phyloP scores from a whole-genome alignment of 495 filamentous ascomycete genomes.

The Chaetomium cochliodes region DNA sequence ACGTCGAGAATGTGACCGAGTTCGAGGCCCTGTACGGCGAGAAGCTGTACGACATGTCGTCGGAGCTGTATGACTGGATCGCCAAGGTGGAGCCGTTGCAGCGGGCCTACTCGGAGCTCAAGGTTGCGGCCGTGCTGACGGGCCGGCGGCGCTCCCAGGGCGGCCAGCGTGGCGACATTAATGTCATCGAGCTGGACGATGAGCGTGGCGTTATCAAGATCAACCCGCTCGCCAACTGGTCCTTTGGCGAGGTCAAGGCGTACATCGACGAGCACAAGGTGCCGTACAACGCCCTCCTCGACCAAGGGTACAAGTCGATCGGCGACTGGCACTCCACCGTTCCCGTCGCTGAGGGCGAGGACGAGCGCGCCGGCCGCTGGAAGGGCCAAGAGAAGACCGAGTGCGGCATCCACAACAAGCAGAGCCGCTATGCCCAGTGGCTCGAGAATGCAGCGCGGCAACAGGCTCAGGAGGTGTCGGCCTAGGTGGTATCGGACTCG shows the following conservation, averaged over 20 bases:
- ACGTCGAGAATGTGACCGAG: constrained; percentile 63
- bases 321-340: constrained; percentile 97
- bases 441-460: constrained; percentile 65
- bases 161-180: constrained; percentile 83
- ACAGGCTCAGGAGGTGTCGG: constrained; percentile 21
- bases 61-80: constrained; percentile 91
- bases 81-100: constrained; percentile 97
- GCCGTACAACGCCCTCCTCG: constrained; percentile 88
- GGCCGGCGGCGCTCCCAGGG: constrained; percentile 91
- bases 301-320: constrained; percentile 92
- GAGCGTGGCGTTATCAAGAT: constrained; percentile 86
- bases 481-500: not conserved
- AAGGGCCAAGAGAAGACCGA: constrained; percentile 93
- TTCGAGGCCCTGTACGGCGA: constrained; percentile 81
- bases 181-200: constrained; percentile 89
- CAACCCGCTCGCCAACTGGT: constrained; percentile 98
- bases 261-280: constrained; percentile 85
- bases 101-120: constrained; percentile 82
- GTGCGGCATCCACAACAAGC: constrained; percentile 97
- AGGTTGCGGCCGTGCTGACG: constrained; percentile 91
- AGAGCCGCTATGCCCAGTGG: constrained; percentile 85
- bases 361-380: constrained; percentile 96
- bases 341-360: constrained; percentile 85
- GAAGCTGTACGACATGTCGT: constrained; percentile 79
- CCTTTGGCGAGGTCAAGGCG: constrained; percentile 80